Conservation (phyloP, 2,329 filamentous ascomycete species). For the Sphaerulina populicola region DNA sequence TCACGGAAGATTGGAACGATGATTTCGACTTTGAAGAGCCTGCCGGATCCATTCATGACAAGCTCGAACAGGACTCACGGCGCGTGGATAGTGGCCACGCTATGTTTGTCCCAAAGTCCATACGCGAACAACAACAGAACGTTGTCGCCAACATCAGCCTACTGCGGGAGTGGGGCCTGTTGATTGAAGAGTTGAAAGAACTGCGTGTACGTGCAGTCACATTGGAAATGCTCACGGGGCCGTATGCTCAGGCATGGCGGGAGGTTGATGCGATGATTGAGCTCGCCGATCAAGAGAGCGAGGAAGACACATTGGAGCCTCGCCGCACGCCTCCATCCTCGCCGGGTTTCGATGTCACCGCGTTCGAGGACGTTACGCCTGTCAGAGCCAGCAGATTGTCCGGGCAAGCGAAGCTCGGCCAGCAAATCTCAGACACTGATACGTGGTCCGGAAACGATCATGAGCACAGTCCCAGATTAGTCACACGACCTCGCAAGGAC, state of each 20-base stretch:
- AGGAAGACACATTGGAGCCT: slow-evolving; percentile 45
- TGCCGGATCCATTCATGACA: slow-evolving; percentile 33
- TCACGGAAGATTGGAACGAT: slow-evolving; percentile 82
- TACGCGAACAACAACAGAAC: slow-evolving; percentile 72
- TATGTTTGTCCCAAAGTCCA: slow-evolving; percentile 70
- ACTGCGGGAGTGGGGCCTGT: slow-evolving; percentile 67
- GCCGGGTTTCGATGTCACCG: slow-evolving; percentile 51
- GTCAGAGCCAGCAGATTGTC: slow-evolving; percentile 4
- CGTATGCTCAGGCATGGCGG: slow-evolving; percentile 57
- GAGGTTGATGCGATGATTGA: slow-evolving; percentile 83
- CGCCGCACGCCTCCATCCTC: slow-evolving; percentile 49
- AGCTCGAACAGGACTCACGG: slow-evolving; percentile 31
- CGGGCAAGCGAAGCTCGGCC: slow-evolving; percentile 2
- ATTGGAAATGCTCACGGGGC: slow-evolving; percentile 56
- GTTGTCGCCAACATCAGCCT: slow-evolving; percentile 78
- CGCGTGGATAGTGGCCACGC: slow-evolving; percentile 39
- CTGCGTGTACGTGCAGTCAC: slow-evolving; percentile 62
- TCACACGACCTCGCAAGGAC: slow-evolving; percentile 46
- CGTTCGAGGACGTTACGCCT: slow-evolving; percentile 43
- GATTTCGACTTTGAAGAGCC: slow-evolving; percentile 69
- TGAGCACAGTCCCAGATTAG: slow-evolving; percentile 18
- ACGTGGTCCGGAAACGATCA: neutral
- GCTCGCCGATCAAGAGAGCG: slow-evolving; percentile 61
- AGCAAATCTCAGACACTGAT: neutral
- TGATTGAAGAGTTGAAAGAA: slow-evolving; percentile 77